A percentile compares a stretch with the other conserved stretches of the same genome.
Evolutionary conservation across 345 rosid species (phyloP).

Genomic region (Lenwebbia sp.): DNA sequence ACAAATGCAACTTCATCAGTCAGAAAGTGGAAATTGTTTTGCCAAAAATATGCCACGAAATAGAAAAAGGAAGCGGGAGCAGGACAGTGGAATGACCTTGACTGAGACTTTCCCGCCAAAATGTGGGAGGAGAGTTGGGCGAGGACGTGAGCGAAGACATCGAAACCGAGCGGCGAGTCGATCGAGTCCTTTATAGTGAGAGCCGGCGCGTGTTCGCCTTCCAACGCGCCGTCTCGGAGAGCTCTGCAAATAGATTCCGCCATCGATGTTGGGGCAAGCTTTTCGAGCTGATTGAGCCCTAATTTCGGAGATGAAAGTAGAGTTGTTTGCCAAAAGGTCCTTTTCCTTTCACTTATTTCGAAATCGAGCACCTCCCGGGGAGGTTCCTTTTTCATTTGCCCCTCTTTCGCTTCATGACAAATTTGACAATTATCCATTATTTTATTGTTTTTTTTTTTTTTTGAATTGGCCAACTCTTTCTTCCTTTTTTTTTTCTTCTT

Average conservation of each 20-base stretch:
- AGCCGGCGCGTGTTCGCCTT: constrained; percentile 76
- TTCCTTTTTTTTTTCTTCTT: background rate
- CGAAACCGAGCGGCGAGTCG: constrained; percentile 54
- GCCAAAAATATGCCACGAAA: background rate
- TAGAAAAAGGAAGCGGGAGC: background rate
- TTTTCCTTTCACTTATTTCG: background rate
- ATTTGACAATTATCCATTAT: background rate
- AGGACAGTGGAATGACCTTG: constrained; percentile 25
- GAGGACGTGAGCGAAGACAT: constrained; percentile 53
- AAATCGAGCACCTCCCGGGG: background rate
- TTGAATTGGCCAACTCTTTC: background rate
- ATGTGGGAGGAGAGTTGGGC: constrained; percentile 45
- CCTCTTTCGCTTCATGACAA: background rate
- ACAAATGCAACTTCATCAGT: background rate
- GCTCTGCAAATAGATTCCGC: constrained; percentile 69
- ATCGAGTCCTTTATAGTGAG: constrained; percentile 62
- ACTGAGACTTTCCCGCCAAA: constrained; percentile 70
- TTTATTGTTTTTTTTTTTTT: background rate
- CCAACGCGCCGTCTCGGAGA: constrained; percentile 72
- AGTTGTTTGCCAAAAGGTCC: background rate
- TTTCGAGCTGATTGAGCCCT: constrained; percentile 8
- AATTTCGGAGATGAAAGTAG: background rate
- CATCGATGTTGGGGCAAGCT: constrained; percentile 17
- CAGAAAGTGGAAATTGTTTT: background rate
- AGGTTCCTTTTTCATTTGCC: background rate